Conservation (phyloP, 192 early-diverging fungal genomes). For the Ramicandelaber brevisporus region DNA sequence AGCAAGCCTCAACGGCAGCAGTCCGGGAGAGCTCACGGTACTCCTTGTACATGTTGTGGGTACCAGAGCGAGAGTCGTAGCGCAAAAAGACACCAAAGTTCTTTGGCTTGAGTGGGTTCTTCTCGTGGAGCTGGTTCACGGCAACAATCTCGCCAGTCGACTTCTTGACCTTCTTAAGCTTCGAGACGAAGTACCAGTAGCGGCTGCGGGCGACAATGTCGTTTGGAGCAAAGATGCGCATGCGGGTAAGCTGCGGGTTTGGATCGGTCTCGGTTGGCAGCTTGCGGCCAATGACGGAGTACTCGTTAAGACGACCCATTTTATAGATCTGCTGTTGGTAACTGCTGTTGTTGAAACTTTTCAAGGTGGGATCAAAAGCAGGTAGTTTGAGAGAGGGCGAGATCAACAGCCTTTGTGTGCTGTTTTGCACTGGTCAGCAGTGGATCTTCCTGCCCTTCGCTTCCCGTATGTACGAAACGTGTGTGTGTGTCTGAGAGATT, state of each 20-base stretch:
- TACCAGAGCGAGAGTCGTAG: conserved; percentile 98
- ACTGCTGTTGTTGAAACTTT: too few relatives aligned
- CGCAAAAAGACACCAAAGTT: conserved; percentile 99
- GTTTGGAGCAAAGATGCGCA: conserved; percentile 98
- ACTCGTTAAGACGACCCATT: conserved; percentile 36
- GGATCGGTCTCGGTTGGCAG: conserved; percentile 77
- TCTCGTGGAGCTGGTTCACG: conserved; percentile 93
- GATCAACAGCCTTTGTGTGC: too few relatives aligned
- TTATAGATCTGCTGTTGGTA: too few relatives aligned
- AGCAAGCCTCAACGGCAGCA: conserved; percentile 41
- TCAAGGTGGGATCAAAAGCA: too few relatives aligned
- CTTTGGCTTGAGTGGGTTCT: conserved; percentile 75
- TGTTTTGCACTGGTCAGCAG: too few relatives aligned
- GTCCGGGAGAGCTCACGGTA: conserved; percentile 87
- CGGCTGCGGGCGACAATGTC: conserved; percentile 94
- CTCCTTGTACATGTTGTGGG: conserved; percentile 99
- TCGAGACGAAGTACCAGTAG: conserved; percentile 99
- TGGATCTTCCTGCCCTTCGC: too few relatives aligned
- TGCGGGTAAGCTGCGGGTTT: conserved; percentile 87
- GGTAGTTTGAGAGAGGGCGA: too few relatives aligned
- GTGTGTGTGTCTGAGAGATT: too few relatives aligned
- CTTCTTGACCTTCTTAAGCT: conserved; percentile 98
- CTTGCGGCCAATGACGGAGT: conserved; percentile 86
- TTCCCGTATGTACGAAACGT: too few relatives aligned
- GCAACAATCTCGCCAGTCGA: conserved; percentile 92